Evolutionary conservation across 352 stramenopile genomes (phyloP), one percentile per base, ranked within the genome.

Genomic region (Phytophthora sansomeana): DNA sequence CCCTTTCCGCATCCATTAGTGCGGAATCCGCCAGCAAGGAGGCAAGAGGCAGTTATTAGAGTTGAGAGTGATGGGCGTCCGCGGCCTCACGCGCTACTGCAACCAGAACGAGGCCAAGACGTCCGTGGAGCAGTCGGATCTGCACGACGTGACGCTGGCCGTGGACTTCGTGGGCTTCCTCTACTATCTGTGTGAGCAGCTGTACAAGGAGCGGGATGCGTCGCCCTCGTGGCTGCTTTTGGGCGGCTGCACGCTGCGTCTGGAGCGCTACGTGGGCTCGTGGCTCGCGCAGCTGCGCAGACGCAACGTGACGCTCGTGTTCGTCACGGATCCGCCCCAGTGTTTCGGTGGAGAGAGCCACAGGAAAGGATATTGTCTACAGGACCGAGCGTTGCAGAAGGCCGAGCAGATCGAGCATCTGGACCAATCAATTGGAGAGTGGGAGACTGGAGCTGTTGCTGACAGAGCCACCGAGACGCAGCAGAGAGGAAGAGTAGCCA

Each of bases 161-260:
- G 85, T 96, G 41, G 87, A 96, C 62, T 90, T 92, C 54, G 81
- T 89, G 19, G 87, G 85, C 17, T 94, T 94, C 60, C 76, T 93
- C 29, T 92, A 88, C 57, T 72, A 83, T 51, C 49, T 89, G 16
- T 96, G 86, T 56, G 76, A 94, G 17, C 63, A 82, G 32, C 46
- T 94, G 19, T 83, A 63, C 49, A 36, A 64, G 6, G 65, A 91
- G 46, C 47, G n/a, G 30, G 51, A 74, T 35, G 39, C 70, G 16
- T 56, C 70, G 8, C 44, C 70, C 6, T 47, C 72, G 19, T 93
- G 85, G 87, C 65, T 93, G 28, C 63, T 95, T 24, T 74, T 95
- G 0, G 87, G 85, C 32, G 82, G 78, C 24, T 87, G 78, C 17
- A 74, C 78, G 14, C 49, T 86, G 43, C 71, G 73, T 2, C 66